Evolutionary conservation across 2,329 filamentous ascomycete species (phyloP).

Genomic region (Aspergillus texensis): DNA sequence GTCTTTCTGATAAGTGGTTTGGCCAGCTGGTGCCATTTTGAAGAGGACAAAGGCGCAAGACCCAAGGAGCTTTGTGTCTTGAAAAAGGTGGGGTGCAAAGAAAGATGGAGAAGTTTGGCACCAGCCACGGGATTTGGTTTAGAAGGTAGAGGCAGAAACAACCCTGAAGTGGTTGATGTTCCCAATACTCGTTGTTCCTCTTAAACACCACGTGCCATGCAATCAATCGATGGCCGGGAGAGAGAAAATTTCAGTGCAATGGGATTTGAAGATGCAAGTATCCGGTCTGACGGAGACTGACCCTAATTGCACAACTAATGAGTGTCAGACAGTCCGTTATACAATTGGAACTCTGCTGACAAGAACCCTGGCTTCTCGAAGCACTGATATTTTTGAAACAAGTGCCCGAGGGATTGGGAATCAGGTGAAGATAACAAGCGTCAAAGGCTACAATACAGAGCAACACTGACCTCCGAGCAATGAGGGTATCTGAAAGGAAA

Average conservation of each 20-base stretch:
- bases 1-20: conserved; percentile 67
- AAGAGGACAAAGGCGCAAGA: neutral
- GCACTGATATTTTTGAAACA: neutral
- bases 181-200: neutral
- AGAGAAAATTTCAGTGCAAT: neutral
- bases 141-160: neutral
- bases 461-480: neutral
- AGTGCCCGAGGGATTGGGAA: too few relatives aligned
- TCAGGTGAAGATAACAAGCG: neutral
- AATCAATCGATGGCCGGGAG: neutral
- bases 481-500: neutral
- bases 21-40: conserved; percentile 62
- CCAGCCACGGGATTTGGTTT: neutral
- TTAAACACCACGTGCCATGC: neutral
- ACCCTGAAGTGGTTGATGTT: neutral
- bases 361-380: neutral
- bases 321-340: neutral
- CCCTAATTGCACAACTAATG: neutral
- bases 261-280: neutral
- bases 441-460: neutral
- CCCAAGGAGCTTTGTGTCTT: neutral
- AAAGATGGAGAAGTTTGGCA: neutral
- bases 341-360: neutral
- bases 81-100: neutral
- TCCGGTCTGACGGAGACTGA: neutral